These are phyloP conservation scores for Rheum nobile DNA, from an alignment of 148 eudicot species.

Conservation along the genomic window DNA sequence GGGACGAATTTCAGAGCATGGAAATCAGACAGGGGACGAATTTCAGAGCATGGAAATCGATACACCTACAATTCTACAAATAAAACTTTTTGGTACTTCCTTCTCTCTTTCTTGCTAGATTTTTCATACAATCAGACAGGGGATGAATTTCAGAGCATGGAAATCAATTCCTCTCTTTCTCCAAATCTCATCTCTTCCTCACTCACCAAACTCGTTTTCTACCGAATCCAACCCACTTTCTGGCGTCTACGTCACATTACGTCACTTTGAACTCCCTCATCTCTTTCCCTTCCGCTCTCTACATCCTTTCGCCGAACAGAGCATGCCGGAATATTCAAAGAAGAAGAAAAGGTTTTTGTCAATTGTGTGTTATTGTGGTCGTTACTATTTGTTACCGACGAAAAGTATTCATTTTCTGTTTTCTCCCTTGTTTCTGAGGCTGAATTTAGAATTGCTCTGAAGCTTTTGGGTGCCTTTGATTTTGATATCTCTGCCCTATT, in stretches of 20 bases:
- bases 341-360: not conserved
- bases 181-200: not conserved
- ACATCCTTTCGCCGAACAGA: not conserved
- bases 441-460: not conserved
- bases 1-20: no score
- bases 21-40: no score
- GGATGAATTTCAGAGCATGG: not conserved
- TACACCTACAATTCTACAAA: conserved; percentile 1
- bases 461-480: not conserved
- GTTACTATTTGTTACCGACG: not conserved
- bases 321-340: not conserved
- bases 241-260: not conserved
- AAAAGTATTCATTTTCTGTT: not conserved
- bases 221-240: not conserved
- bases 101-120: not conserved
- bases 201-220: not conserved
- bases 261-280: not conserved
- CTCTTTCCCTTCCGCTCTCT: not conserved
- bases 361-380: not conserved
- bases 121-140: not conserved
- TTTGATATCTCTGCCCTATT: no score
- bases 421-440: not conserved
- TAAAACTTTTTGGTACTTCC: not conserved
- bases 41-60: no score
- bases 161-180: not conserved